phyloP scores from a whole-genome alignment of 306 rosid genomes.

The Pueraria montana region DNA sequence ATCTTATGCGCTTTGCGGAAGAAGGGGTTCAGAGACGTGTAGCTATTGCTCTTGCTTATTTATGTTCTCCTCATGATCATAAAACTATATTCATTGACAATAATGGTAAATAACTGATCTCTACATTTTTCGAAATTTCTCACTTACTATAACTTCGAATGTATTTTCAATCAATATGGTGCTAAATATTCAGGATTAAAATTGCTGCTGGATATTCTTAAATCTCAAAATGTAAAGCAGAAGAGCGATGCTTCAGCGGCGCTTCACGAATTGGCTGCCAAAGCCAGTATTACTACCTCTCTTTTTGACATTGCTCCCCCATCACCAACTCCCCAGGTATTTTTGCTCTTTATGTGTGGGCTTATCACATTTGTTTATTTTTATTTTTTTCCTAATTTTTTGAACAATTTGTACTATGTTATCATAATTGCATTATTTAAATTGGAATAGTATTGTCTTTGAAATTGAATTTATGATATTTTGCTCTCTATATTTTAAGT shows the following conservation, averaged over 20 bases:
- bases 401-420: background rate
- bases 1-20: constrained; percentile 76
- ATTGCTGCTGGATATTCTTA: constrained; percentile 78
- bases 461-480: constrained; percentile 22
- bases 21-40: constrained; percentile 72
- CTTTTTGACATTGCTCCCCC: constrained; percentile 80
- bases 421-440: constrained; percentile 2
- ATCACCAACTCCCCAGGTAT: constrained; percentile 89
- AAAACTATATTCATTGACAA: constrained; percentile 80
- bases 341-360: constrained; percentile 11
- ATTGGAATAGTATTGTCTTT: background rate
- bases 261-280: constrained; percentile 75
- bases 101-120: constrained; percentile 60
- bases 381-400: background rate
- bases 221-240: constrained; percentile 65
- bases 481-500: background rate
- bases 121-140: background rate
- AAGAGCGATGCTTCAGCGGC: constrained; percentile 86
- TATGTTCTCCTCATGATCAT: constrained; percentile 74
- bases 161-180: constrained; percentile 31
- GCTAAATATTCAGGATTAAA: constrained; percentile 72
- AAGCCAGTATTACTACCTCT: constrained; percentile 66
- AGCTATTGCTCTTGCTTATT: constrained; percentile 91
- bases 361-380: background rate
- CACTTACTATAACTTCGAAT: background rate